phyloP scores from a whole-genome alignment of 1,284 basidiomycete genomes.

The Boletellus sp. region DNA sequence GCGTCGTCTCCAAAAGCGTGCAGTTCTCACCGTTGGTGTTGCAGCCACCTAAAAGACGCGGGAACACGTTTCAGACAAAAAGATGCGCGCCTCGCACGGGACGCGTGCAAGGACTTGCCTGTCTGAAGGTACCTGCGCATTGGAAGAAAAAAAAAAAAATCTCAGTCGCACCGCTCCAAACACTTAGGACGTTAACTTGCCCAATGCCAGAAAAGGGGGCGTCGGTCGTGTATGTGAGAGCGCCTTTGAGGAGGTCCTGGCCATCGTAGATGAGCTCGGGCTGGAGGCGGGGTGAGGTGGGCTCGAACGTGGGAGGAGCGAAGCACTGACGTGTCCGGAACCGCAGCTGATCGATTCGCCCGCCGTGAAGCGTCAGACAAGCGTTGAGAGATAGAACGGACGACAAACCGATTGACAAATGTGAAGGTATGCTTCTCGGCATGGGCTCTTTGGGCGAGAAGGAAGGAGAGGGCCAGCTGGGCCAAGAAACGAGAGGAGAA shows the following conservation, averaged over 20 bases:
- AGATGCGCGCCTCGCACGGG: background rate
- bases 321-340: slow-evolving; percentile 14
- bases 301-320: background rate
- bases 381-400: background rate
- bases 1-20: slow-evolving; percentile 40
- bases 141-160: background rate
- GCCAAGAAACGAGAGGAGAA: slow-evolving; percentile 18
- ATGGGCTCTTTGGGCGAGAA: slow-evolving; percentile 15
- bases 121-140: slow-evolving; percentile 29
- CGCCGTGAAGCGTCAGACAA: no score
- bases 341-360: slow-evolving; percentile 26
- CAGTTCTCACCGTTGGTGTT: slow-evolving; percentile 43
- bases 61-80: background rate
- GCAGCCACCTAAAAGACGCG: slow-evolving; percentile 28
- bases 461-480: slow-evolving; percentile 17
- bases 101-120: slow-evolving; percentile 17
- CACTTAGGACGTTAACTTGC: slow-evolving; percentile 15
- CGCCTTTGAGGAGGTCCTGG: slow-evolving; percentile 18
- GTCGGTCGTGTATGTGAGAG: slow-evolving; percentile 17
- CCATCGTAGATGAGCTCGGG: slow-evolving; percentile 23
- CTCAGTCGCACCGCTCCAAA: background rate
- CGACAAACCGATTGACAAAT: slow-evolving; percentile 28
- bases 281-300: slow-evolving; percentile 10
- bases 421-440: slow-evolving; percentile 25
- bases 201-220: slow-evolving; percentile 21